phyloP scores from a whole-genome alignment of 441 rosid genomes.

The Populus trichocarpa region DNA sequence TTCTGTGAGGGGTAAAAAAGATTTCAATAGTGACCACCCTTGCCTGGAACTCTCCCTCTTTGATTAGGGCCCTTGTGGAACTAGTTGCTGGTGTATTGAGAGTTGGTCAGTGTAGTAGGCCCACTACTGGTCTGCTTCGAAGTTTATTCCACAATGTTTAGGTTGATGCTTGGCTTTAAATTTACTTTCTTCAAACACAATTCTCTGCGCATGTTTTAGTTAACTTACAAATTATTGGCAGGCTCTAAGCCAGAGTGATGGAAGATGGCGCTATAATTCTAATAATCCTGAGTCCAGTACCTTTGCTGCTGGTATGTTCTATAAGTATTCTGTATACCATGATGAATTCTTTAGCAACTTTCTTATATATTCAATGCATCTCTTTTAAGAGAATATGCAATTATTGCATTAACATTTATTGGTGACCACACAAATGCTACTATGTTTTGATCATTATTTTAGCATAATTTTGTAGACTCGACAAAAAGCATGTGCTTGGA shows the following conservation, averaged over 20 bases:
- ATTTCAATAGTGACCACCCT: not conserved
- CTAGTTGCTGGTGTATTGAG: constrained; percentile 4
- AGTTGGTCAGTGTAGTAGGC: constrained; percentile 1
- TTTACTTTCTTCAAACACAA: not conserved
- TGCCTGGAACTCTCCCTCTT: not conserved
- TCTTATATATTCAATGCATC: not conserved
- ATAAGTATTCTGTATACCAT: not conserved
- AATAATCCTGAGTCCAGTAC: constrained; percentile 81
- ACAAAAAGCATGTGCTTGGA: not conserved
- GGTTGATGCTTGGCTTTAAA: not conserved
- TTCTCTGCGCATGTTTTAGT: constrained; percentile 12
- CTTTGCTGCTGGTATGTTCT: constrained; percentile 78
- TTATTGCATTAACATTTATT: not conserved
- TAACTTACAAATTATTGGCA: constrained; percentile 34
- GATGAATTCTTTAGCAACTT: not conserved
- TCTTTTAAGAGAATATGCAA: not conserved
- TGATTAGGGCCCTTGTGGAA: constrained; percentile 10
- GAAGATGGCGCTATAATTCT: constrained; percentile 88
- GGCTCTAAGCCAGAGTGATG: constrained; percentile 95
- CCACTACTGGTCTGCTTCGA: not conserved
- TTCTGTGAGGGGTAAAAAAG: not conserved
- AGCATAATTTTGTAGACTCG: not conserved
- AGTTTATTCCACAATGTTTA: not conserved
- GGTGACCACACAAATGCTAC: not conserved
- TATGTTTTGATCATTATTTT: not conserved